Conservation (phyloP, 2,329 filamentous ascomycete species). For the Thermoascus crustaceus region DNA sequence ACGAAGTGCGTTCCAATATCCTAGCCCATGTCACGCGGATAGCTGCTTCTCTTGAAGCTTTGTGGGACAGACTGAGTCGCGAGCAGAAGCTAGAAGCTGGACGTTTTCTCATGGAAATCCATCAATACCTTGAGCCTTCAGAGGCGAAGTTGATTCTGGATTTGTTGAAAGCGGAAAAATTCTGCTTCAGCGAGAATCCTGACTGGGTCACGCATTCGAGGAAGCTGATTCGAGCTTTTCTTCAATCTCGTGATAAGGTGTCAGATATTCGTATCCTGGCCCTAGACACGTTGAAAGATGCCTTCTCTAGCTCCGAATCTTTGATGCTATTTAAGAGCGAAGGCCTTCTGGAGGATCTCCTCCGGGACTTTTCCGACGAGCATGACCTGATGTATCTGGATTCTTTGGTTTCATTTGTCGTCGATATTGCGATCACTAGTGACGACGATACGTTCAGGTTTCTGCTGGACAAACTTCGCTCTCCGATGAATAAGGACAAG, state of each 20-base stretch:
- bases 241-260: constrained; percentile 29
- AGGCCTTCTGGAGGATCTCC: constrained; percentile 24
- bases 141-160: constrained; percentile 33
- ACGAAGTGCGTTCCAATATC: constrained; percentile 31
- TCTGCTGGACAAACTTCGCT: constrained; percentile 25
- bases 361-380: constrained; percentile 29
- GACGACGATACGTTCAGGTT: constrained; percentile 25
- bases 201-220: constrained; percentile 28
- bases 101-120: constrained; percentile 28
- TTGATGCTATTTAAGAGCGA: constrained; percentile 24
- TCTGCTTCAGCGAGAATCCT: constrained; percentile 26
- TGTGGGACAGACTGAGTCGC: constrained; percentile 29
- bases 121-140: constrained; percentile 28
- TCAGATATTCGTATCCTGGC: constrained; percentile 33
- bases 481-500: constrained; percentile 28
- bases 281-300: constrained; percentile 32
- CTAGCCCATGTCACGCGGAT: constrained; percentile 30
- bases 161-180: constrained; percentile 23
- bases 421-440: constrained; percentile 23
- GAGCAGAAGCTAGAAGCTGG: constrained; percentile 29
- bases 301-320: constrained; percentile 24
- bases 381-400: constrained; percentile 31
- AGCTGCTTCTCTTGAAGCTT: constrained; percentile 25
- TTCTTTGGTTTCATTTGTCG: constrained; percentile 31
- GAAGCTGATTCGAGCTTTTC: constrained; percentile 28